Conservation (phyloP, 306 rosid genomes). For the Ceratonia siliqua region DNA sequence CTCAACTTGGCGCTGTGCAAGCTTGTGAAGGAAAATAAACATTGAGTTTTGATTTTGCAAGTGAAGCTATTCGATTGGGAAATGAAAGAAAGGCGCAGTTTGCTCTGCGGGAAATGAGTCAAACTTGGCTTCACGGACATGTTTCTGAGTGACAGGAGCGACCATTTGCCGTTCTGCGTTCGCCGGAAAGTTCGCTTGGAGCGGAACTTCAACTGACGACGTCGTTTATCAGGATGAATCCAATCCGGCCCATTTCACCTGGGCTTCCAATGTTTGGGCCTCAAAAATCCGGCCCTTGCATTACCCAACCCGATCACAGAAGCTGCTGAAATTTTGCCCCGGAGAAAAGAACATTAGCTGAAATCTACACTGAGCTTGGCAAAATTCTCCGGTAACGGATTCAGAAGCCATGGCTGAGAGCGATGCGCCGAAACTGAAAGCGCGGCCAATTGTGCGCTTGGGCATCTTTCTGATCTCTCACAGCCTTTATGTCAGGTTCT, state of each 20-base stretch:
- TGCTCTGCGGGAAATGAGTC: not conserved
- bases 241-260: not conserved
- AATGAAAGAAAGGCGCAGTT: not conserved
- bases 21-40: not conserved
- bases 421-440: constrained; percentile 38
- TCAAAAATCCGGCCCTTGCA: not conserved
- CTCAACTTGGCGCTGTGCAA: not conserved
- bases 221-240: not conserved
- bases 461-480: constrained; percentile 77
- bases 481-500: constrained; percentile 69
- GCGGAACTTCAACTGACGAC: not conserved
- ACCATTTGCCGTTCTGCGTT: not conserved
- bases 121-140: not conserved
- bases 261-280: not conserved
- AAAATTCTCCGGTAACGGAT: not conserved
- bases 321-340: not conserved
- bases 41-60: constrained; percentile 25
- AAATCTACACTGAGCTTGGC: not conserved
- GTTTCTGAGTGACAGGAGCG: not conserved
- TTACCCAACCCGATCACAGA: not conserved
- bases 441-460: constrained; percentile 69
- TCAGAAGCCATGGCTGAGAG: constrained; percentile 41
- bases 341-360: not conserved
- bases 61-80: constrained; percentile 3
- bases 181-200: not conserved